Conservation (phyloP, 2,329 filamentous ascomycete genomes). For the Beauveria bassiana region DNA sequence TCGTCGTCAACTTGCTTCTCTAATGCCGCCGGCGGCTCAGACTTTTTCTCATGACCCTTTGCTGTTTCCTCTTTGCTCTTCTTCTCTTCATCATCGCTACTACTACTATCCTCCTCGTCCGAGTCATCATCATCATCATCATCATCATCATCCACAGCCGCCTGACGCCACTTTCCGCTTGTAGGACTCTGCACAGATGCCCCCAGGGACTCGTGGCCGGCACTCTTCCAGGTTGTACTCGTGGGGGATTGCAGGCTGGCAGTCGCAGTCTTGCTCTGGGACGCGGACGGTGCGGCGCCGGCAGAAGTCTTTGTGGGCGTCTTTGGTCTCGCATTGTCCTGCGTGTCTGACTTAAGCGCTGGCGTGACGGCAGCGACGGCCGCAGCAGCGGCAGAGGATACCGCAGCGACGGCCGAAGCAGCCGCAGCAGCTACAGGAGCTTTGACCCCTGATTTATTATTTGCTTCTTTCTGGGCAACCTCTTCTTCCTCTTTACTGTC, state of each 20-base stretch:
- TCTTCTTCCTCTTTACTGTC: not conserved
- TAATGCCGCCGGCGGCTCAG: constrained; percentile 7
- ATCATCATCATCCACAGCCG: not conserved
- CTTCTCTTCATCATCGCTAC: constrained; percentile 17
- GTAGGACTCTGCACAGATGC: constrained; percentile 15
- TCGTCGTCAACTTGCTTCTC: constrained; percentile 4
- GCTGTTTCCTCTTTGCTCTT: constrained; percentile 16
- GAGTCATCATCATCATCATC: constrained; percentile 8
- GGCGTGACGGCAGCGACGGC: not conserved
- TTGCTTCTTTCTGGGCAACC: not conserved
- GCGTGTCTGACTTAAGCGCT: not conserved
- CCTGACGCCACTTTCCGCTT: constrained; percentile 7
- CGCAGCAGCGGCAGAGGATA: not conserved
- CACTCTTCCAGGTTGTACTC: constrained; percentile 29
- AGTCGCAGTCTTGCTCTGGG: not conserved
- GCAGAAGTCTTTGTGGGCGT: not conserved
- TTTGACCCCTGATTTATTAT: not conserved
- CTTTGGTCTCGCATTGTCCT: not conserved
- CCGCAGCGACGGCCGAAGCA: not conserved
- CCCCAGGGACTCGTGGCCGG: constrained; percentile 13
- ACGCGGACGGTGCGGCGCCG: not conserved
- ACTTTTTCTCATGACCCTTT: constrained; percentile 21
- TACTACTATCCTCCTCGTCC: not conserved
- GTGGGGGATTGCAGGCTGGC: constrained; percentile 34
- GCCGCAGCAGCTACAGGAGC: not conserved